These are phyloP conservation scores for Metarhizium album DNA, from an alignment of 2,329 filamentous ascomycete species.

Conservation along the genomic window DNA sequence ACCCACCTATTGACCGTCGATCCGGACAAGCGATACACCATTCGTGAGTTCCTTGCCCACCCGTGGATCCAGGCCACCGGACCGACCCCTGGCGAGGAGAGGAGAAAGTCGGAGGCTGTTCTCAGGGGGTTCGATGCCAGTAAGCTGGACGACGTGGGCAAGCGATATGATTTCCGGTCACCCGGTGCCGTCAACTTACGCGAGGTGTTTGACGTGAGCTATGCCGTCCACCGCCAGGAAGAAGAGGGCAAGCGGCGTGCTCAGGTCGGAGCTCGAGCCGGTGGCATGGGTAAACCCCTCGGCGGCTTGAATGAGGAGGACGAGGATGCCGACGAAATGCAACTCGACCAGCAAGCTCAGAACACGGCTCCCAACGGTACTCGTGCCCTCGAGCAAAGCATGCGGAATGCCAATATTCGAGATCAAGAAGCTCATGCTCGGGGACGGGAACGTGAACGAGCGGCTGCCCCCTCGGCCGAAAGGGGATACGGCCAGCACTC, in stretches of 20 bases:
- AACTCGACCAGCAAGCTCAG: slow-evolving; percentile 52
- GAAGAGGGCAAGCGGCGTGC: slow-evolving; percentile 90
- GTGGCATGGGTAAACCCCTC: slow-evolving; percentile 44
- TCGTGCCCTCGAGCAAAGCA: slow-evolving; percentile 71
- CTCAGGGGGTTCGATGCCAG: slow-evolving; percentile 47
- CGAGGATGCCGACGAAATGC: slow-evolving; percentile 44
- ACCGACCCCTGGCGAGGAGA: slow-evolving; percentile 47
- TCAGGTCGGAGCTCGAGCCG: slow-evolving; percentile 64
- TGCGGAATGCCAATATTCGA: slow-evolving; percentile 70
- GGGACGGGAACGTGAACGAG: slow-evolving; percentile 23
- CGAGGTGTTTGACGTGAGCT: slow-evolving; percentile 97
- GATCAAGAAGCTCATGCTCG: slow-evolving; percentile 28
- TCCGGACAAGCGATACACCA: slow-evolving; percentile 88
- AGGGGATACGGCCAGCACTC: slow-evolving; percentile 86
- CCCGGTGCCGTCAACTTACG: slow-evolving; percentile 90
- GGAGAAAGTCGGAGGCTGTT: slow-evolving; percentile 34
- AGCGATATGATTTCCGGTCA: slow-evolving; percentile 83
- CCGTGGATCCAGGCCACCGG: slow-evolving; percentile 75
- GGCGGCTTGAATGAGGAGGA: slow-evolving; percentile 61
- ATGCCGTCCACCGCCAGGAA: slow-evolving; percentile 92
- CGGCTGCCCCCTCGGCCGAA: slow-evolving; percentile 19
- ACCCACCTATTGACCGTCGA: slow-evolving; percentile 90
- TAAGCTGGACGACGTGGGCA: slow-evolving; percentile 46
- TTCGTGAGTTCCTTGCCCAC: slow-evolving; percentile 84
- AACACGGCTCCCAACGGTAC: slow-evolving; percentile 35